phyloP scores from a whole-genome alignment of 129 eudicot genomes.

The Lactuca saligna region DNA sequence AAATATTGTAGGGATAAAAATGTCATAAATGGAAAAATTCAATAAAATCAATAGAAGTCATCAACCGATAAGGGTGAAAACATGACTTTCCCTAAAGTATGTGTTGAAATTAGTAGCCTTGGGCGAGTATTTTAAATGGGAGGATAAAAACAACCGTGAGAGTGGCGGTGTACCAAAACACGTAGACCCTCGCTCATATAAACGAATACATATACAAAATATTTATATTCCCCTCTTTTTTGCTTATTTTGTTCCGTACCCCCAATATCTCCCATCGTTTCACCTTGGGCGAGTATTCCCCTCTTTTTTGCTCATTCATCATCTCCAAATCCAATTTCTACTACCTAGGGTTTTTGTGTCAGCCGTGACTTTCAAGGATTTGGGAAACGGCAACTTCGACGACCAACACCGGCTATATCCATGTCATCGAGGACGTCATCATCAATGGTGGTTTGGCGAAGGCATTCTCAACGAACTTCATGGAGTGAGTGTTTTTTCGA shows the following conservation, averaged over 20 bases:
- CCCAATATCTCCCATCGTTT: constrained; percentile 33
- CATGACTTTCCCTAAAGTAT: too few species aligned
- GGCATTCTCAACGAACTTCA: constrained; percentile 76
- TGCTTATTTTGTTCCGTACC: constrained; percentile 51
- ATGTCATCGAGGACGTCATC: constrained; percentile 86
- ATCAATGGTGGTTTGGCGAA: constrained; percentile 74
- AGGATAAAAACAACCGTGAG: too few species aligned
- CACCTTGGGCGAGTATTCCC: too few species aligned
- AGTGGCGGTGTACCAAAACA: too few species aligned
- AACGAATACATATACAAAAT: too few species aligned
- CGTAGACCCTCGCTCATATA: too few species aligned
- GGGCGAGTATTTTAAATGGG: too few species aligned
- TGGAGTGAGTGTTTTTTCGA: constrained; percentile 47
- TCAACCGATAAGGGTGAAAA: too few species aligned
- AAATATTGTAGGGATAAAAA: too few species aligned
- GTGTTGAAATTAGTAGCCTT: too few species aligned
- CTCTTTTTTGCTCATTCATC: constrained; percentile 13
- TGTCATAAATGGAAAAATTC: too few species aligned
- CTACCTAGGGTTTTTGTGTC: constrained; percentile 7
- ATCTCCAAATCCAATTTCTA: neutral
- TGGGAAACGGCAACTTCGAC: constrained; percentile 51
- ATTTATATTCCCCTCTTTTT: constrained; percentile 41
- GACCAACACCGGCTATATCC: constrained; percentile 70
- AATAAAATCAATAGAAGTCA: too few species aligned
- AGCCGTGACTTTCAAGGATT: constrained; percentile 8